phyloP scores from a whole-genome alignment of 2,329 filamentous ascomycete species.

The Shiraia bambusicola region DNA sequence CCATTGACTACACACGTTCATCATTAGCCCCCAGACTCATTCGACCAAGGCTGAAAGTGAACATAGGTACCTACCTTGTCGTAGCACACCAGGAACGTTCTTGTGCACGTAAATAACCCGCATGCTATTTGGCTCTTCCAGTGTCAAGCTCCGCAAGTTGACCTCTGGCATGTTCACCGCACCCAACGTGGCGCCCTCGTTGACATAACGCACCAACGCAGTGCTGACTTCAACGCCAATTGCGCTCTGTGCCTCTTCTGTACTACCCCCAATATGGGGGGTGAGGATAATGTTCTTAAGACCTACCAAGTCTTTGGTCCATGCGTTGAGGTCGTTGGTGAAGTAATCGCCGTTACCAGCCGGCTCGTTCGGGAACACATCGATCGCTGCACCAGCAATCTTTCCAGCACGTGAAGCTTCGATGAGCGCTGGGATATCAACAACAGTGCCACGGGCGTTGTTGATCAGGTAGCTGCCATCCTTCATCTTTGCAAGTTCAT shows the following conservation, averaged over 20 bases:
- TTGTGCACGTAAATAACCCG: conserved; percentile 95
- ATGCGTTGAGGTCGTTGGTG: conserved; percentile 76
- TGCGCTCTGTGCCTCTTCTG: conserved; percentile 93
- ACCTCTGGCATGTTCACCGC: conserved; percentile 98
- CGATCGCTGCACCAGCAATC: conserved; percentile 89
- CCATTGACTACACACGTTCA: conserved; percentile 75
- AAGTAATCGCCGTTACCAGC: conserved; percentile 95
- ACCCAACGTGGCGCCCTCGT: conserved; percentile 86
- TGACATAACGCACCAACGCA: conserved; percentile 89
- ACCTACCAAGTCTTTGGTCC: conserved; percentile 79
- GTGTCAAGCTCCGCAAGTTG: conserved; percentile 81
- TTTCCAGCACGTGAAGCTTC: conserved; percentile 83
- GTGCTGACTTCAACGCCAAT: conserved; percentile 93
- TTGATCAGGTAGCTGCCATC: conserved; percentile 92
- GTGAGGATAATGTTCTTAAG: conserved; percentile 93
- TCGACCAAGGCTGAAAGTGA: no score
- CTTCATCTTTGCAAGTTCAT: conserved; percentile 87
- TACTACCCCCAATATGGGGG: conserved; percentile 95
- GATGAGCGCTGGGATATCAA: conserved; percentile 90
- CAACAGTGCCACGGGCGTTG: conserved; percentile 87
- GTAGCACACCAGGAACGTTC: conserved; percentile 92
- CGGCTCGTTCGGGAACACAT: conserved; percentile 94
- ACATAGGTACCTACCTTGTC: conserved; percentile 68
- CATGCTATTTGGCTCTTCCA: conserved; percentile 85
- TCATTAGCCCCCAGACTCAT: no score